Base-by-base conservation (phyloP, 352 stramenopile species). In the Phytopythium mirpurense region DNA sequence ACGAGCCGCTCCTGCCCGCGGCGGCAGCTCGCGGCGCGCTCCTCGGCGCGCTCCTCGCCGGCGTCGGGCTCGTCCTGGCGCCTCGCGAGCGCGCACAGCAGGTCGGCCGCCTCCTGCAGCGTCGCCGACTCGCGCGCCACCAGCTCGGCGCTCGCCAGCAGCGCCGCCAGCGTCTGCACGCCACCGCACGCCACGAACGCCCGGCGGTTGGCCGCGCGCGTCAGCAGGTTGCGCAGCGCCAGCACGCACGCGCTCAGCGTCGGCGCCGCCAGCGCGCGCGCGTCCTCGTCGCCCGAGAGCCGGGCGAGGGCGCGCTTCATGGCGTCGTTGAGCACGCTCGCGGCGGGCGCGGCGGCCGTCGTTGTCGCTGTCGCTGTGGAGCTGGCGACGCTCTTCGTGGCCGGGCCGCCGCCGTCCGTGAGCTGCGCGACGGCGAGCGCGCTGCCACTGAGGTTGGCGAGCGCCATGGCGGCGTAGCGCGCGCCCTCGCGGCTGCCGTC, bases 221-320 rank as follows among this genome's bases (percentile, higher is more conserved):
- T 78, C 42, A 93, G 78, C 27, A 93, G 63, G 38, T 93, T 93
- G 31, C 78, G 78, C 11, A 93, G 62, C n/a, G 74, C 56, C 32
- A 88, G 81, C 5, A 93, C 80, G 32, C 83, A 87, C 0, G 76
- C 56, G 12, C 60, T 65, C 31, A 76, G 77, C 21, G 74, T 90
- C 36, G 48, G 24, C 10, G 18, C 36, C 5, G 34, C 34, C 21
- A 54, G 48, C 23, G 21, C 34, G 15, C 46, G 65, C 60, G 48
- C 34, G 34, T n/a, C 26, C 15, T 54, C 34, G n/a, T 43, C 48
- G 32, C 6, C 23, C 16, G 32, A 44, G 16, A 52, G 46, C 5
- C 34, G 21, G 10, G 63, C 57, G 62, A 86, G 81, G 18, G 63
- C 73, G 34, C 74, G 69, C 66, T 87, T 82, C 61, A 91, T 74